phyloP scores from a whole-genome alignment of 441 rosid genomes.

The Raphanus hybrid region DNA sequence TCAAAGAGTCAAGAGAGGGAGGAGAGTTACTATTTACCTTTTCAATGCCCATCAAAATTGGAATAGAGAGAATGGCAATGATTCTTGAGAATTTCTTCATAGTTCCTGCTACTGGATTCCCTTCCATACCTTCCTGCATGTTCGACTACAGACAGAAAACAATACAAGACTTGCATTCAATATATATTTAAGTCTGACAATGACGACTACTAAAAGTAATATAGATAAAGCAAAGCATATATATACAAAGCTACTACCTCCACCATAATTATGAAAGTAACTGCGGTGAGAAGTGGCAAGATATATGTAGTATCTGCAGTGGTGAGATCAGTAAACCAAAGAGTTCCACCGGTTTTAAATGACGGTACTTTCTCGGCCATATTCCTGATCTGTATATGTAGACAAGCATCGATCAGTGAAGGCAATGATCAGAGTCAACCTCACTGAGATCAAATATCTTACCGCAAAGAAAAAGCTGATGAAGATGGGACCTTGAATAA shows the following conservation, averaged over 20 bases:
- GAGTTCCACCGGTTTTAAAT: constrained; percentile 59
- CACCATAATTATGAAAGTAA: constrained; percentile 53
- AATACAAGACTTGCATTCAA: not conserved
- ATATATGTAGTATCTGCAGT: constrained; percentile 54
- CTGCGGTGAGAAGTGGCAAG: constrained; percentile 55
- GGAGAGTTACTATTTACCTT: constrained; percentile 31
- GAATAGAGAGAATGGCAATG: constrained; percentile 51
- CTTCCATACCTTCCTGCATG: constrained; percentile 55
- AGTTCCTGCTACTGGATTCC: constrained; percentile 55
- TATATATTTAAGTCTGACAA: not conserved
- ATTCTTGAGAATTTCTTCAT: constrained; percentile 56
- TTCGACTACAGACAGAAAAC: constrained; percentile 45
- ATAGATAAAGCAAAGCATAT: constrained; percentile 3
- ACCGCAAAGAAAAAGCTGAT: constrained; percentile 62
- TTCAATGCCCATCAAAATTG: constrained; percentile 51
- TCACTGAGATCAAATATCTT: constrained; percentile 24
- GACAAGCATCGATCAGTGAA: constrained; percentile 16
- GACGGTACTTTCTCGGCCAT: constrained; percentile 67
- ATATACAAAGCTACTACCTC: constrained; percentile 45
- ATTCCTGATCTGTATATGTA: constrained; percentile 49
- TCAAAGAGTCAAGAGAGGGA: constrained; percentile 3
- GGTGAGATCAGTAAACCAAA: constrained; percentile 59
- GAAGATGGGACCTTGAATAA: constrained; percentile 61
- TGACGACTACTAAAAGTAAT: not conserved
- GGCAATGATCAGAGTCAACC: constrained; percentile 22